Percentiles rank a stretch among this genome's conserved stretches.
These are phyloP conservation scores for Fagopyrum homotropicum DNA, from an alignment of 148 eudicot genomes.

Conservation along the genomic window DNA sequence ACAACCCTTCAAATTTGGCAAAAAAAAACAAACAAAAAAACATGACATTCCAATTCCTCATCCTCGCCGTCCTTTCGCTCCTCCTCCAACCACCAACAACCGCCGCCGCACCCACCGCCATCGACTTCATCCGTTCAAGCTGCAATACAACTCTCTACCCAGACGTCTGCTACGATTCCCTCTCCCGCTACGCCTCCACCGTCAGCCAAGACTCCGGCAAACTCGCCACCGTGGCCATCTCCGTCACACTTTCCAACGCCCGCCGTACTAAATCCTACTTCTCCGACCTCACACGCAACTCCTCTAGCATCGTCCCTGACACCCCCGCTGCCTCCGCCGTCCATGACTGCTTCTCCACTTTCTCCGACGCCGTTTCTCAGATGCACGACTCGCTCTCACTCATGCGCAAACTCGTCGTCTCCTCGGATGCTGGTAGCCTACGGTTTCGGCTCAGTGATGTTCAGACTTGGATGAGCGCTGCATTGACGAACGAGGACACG, in stretches of 20 bases:
- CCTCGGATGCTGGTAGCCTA: conserved; percentile 20
- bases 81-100: conserved; percentile 10
- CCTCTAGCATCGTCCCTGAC: conserved; percentile 26
- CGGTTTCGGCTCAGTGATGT: conserved; percentile 66
- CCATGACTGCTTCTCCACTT: conserved; percentile 44
- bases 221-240: conserved; percentile 51
- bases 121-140: conserved; percentile 54
- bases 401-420: conserved; percentile 34
- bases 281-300: conserved; percentile 28
- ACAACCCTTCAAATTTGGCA: neutral
- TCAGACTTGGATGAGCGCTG: conserved; percentile 90
- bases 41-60: neutral
- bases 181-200: conserved; percentile 43
- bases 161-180: conserved; percentile 49
- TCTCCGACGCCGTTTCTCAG: conserved; percentile 48
- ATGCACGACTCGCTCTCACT: conserved; percentile 42
- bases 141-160: conserved; percentile 69
- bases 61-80: neutral
- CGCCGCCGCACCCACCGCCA: neutral
- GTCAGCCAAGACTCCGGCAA: conserved; percentile 42
- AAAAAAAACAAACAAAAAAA: too few species aligned
- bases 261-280: conserved; percentile 22
- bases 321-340: conserved; percentile 40
- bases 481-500: conserved; percentile 68
- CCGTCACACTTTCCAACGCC: conserved; percentile 41